phyloP scores from a whole-genome alignment of 192 early-diverging fungal genomes.

The Lobulomyces angularis region DNA sequence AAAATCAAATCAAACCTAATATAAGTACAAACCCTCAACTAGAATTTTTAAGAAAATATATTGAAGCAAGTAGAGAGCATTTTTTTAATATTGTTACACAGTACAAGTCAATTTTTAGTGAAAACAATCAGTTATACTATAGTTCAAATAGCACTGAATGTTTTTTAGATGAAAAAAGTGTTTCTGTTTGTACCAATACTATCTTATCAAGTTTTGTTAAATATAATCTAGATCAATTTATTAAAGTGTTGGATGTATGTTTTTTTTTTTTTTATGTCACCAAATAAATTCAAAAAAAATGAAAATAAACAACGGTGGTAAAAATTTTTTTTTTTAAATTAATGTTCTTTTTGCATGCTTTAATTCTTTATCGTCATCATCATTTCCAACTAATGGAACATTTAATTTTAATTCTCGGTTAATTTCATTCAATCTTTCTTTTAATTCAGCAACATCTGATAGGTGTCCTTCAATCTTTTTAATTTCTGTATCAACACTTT shows the following conservation, averaged over 20 bases:
- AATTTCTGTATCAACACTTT: constrained; percentile 28
- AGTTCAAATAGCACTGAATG: not conserved
- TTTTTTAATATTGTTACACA: constrained; percentile 74
- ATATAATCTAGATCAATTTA: no score
- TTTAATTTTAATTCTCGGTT: constrained; percentile 28
- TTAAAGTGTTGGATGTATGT: no score
- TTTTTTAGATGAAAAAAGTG: constrained; percentile 10
- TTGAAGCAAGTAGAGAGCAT: constrained; percentile 59
- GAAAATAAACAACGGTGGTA: no score
- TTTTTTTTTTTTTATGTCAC: no score
- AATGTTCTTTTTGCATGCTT: constrained; percentile 34
- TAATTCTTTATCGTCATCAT: constrained; percentile 16
- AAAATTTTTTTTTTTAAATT: constrained; percentile 18
- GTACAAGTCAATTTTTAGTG: constrained; percentile 61
- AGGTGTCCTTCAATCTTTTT: constrained; percentile 22
- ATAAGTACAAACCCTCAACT: constrained; percentile 26
- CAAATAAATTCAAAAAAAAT: no score
- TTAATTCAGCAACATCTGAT: constrained; percentile 17
- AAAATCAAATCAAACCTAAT: no score
- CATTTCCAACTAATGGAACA: not conserved
- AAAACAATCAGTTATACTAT: not conserved
- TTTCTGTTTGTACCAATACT: constrained; percentile 5
- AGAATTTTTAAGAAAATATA: constrained; percentile 59
- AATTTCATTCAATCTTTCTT: constrained; percentile 23
- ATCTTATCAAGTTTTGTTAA: constrained; percentile 4